Base-by-base conservation (phyloP, 768 basidiomycete genomes). In the Auriscalpium vulgare region DNA sequence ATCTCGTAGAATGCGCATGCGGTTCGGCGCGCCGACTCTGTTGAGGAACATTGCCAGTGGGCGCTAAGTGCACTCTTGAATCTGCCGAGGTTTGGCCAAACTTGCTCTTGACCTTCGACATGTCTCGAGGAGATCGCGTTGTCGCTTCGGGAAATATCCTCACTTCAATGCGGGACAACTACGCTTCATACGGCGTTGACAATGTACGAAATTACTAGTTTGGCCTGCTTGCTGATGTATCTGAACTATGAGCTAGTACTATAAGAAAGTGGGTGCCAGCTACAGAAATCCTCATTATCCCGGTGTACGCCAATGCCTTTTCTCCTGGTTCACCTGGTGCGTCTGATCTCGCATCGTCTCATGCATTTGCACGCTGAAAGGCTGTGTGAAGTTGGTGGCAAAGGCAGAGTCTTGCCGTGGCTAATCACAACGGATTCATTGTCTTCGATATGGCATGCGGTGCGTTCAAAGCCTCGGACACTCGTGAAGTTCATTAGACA, bases 241-340 rank as follows among this genome's bases (percentile, higher is more conserved):
- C 8, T 16, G 7, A 35, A 4, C 19, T 46, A 34, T 37, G 37
- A 9, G 14, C 23, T 43, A 85, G 83, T 85, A 84, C 63, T 84
- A 85, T 64, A 75, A 69, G 47, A 80, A 80, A 71, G 84, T 87
- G 1, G 80, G 80, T n/a, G 68, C 80, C 17, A 81, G 78, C 10
- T 87, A 89, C 68, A 79, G 85, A 11, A 88, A 88, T 63, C 85
- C 86, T 0, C 86, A 87, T 68, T 86, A 81, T 59, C 83, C 82
- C 2, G 85, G 83, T 7, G 75, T 87, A 53, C 75, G 80, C 56
- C 77, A 75, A 34, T 78, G 78, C 65, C 68, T 83, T 19, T 76
- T 76, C 59, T 64, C 74, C 29, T 81, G 79, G 80, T 66, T 84
- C 17, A 78, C 77, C 65, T 75, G 71, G 81, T 78, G 54, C 55